Evolutionary conservation across 352 stramenopile species (phyloP), one percentile per base, ranked within the genome.

Genomic region (Globisporangium cystogenes): DNA sequence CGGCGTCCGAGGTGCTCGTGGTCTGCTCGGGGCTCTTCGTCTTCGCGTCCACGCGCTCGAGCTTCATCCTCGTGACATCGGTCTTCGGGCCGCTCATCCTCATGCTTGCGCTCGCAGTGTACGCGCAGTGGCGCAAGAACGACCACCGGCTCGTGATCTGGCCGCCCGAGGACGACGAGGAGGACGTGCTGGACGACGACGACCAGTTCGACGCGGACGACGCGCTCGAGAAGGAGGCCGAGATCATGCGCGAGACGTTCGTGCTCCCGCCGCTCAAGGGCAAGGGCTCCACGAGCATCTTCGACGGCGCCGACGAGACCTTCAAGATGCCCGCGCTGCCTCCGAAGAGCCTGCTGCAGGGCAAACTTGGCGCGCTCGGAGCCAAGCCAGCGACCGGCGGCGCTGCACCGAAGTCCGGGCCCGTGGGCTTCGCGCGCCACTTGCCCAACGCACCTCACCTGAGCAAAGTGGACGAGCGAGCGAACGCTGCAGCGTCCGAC

Each of bases 61-160:
- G 65, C 1, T 93, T 93, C 36, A 85, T 93, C 45, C 69, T 95
- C 0, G 73, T 90, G 14, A 81, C 74, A 1, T 90, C 76, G 1
- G 61, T 93, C 48, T 93, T 93, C 29, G 64, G 68, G 1, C 83
- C 85, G 11, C 57, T 95, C 4, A 78, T 93, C 26, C 59, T 91
- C 41, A 90, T 90, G 78, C 57, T 93, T 1, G 78, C 76, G 23
- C 66, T 89, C 14, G 78, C 76, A 0, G 80, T 95, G 31, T 81
- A 87, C 43, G 67, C 69, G 24, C 80, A 92, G 48, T 95, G 85
- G 82, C 59, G 57, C 14, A 83, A 84, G 48, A 95, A 93, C 40
- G 82, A 95, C 55, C 90, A 93, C 48, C 73, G 83, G 0, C 70
- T 95, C 31, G 77, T 95, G 18, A 69, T 93, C 39, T 92, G 82